These are phyloP conservation scores for Pseudofabraea citricarpa DNA, from an alignment of 2,329 filamentous ascomycete genomes.

Conservation along the genomic window DNA sequence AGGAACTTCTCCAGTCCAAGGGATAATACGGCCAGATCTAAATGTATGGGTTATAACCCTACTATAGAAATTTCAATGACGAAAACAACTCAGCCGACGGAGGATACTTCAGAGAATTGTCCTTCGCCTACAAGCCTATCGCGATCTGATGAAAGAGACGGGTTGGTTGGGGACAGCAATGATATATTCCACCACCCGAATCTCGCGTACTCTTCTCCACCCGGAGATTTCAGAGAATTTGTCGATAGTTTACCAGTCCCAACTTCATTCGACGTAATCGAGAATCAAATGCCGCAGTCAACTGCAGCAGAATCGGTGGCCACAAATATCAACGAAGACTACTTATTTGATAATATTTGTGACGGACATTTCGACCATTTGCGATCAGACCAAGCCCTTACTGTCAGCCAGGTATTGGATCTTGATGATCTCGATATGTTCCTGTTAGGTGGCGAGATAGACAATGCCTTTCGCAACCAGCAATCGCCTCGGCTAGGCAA, in stretches of 20 bases:
- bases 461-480: not conserved
- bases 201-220: not conserved
- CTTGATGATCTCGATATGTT: not conserved
- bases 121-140: not conserved
- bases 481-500: not conserved
- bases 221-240: not conserved
- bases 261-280: too few species aligned
- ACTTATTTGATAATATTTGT: not conserved
- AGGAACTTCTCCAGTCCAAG: conserved; percentile 10
- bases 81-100: not conserved
- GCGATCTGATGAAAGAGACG: not conserved
- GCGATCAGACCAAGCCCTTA: not conserved
- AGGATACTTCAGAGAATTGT: not conserved
- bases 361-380: not conserved
- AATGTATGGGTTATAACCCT: not conserved
- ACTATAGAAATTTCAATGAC: not conserved
- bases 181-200: not conserved
- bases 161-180: not conserved
- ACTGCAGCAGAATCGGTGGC: too few species aligned
- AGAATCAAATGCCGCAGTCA: too few species aligned
- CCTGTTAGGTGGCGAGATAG: not conserved
- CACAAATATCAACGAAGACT: not conserved
- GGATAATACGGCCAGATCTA: not conserved
- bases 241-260: too few species aligned
- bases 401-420: too few species aligned